A percentile compares a stretch with the other conserved stretches of the same genome.
Evolutionary conservation across 129 eudicot genomes (phyloP).

Genomic region (Flaveria bidentis): DNA sequence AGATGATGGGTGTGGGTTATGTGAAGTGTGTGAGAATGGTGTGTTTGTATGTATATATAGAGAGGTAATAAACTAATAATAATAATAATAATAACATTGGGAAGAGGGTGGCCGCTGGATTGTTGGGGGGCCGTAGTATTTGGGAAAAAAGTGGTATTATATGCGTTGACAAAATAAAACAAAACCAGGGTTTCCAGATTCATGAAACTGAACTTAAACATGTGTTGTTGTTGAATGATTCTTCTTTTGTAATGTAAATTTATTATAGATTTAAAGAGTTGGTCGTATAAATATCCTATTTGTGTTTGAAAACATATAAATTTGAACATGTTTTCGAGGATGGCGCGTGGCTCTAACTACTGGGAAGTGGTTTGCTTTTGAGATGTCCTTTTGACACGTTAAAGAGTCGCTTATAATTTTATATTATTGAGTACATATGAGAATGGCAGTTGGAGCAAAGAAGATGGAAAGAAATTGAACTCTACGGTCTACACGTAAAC

Average conservation of each 20-base stretch:
- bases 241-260: not conserved
- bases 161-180: conserved; percentile 13
- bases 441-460: too few species aligned
- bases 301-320: not conserved
- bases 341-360: conserved; percentile 25
- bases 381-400: not conserved
- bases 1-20: too few species aligned
- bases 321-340: not conserved
- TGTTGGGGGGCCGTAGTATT: conserved; percentile 56
- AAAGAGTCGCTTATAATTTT: conserved; percentile 8
- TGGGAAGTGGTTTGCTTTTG: not conserved
- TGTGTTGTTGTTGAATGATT: conserved; percentile 24
- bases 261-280: not conserved
- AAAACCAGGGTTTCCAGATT: conserved; percentile 66
- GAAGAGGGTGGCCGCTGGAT: conserved; percentile 39
- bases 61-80: not conserved
- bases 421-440: not conserved
- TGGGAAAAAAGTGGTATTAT: conserved; percentile 35
- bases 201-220: conserved; percentile 34
- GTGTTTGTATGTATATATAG: not conserved
- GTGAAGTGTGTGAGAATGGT: conserved; percentile 1
- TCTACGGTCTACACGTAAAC: too few species aligned
- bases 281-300: not conserved
- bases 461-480: too few species aligned
- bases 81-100: not conserved